Conservation (phyloP, 768 basidiomycete species). For the Lactarius psammicola region DNA sequence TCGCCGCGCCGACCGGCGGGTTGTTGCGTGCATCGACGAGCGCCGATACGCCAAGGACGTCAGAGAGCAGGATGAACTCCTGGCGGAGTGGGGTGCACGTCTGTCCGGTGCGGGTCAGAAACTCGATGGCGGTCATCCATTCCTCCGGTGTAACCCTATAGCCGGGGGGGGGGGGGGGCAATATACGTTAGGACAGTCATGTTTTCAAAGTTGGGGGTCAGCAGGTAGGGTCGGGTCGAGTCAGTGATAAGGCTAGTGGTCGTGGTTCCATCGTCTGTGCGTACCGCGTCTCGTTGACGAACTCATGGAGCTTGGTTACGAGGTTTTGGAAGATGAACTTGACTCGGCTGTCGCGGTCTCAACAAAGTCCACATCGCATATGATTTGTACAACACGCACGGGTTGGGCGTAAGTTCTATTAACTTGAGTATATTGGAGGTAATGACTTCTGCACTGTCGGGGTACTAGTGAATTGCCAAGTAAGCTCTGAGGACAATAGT, state of each 20-base stretch:
- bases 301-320: constrained; percentile 69
- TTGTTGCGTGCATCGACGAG: constrained; percentile 77
- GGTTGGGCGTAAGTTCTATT: constrained; percentile 38
- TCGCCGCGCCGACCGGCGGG: constrained; percentile 57
- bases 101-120: constrained; percentile 73
- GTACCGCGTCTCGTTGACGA: constrained; percentile 66
- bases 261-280: constrained; percentile 19
- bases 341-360: constrained; percentile 37
- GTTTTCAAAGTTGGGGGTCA: neutral
- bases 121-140: constrained; percentile 79
- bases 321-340: constrained; percentile 52
- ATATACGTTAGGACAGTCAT: neutral
- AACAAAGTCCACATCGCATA: constrained; percentile 19
- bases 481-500: neutral
- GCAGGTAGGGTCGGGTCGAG: neutral
- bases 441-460: constrained; percentile 49
- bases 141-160: constrained; percentile 71
- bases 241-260: neutral
- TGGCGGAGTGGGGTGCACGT: constrained; percentile 59
- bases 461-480: constrained; percentile 37
- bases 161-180: neutral
- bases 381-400: constrained; percentile 35
- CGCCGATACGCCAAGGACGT: constrained; percentile 73
- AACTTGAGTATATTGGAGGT: constrained; percentile 48
- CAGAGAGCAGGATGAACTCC: constrained; percentile 87